Percentiles rank a stretch among this genome's conserved stretches.
phyloP scores from a whole-genome alignment of 257 asterid species.

The Solanum medicagineum region DNA sequence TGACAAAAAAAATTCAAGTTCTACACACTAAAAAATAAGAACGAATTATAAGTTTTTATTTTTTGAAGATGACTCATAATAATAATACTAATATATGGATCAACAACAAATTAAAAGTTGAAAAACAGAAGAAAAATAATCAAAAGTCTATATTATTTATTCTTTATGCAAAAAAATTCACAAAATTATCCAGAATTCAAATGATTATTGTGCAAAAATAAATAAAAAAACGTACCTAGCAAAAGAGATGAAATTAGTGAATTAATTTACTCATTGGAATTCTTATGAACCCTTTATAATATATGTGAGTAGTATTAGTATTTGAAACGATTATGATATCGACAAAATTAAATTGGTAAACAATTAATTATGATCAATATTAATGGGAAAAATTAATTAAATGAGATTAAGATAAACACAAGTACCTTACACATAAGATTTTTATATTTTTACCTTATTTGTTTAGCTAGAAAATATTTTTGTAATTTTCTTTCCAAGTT shows the following conservation, averaged over 20 bases:
- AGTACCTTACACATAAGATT: not conserved
- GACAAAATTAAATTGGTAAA: not conserved
- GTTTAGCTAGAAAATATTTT: not conserved
- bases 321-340: not conserved
- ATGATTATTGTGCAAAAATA: not conserved
- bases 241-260: not conserved
- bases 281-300: not conserved
- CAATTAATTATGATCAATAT: not conserved
- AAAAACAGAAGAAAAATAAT: not conserved
- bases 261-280: not conserved
- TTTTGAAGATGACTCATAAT: too few species aligned
- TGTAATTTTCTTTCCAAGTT: not conserved
- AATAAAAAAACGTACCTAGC: not conserved
- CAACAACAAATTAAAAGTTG: not conserved
- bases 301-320: not conserved
- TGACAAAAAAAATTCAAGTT: not conserved
- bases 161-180: not conserved
- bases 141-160: too few species aligned
- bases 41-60: too few species aligned
- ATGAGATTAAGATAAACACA: not conserved
- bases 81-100: not conserved
- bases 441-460: not conserved
- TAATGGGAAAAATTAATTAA: not conserved
- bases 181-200: not conserved
- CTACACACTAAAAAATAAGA: too few species aligned